These are phyloP conservation scores for Aspergillus sp. DNA, from an alignment of 2,329 filamentous ascomycete genomes.

Conservation along the genomic window DNA sequence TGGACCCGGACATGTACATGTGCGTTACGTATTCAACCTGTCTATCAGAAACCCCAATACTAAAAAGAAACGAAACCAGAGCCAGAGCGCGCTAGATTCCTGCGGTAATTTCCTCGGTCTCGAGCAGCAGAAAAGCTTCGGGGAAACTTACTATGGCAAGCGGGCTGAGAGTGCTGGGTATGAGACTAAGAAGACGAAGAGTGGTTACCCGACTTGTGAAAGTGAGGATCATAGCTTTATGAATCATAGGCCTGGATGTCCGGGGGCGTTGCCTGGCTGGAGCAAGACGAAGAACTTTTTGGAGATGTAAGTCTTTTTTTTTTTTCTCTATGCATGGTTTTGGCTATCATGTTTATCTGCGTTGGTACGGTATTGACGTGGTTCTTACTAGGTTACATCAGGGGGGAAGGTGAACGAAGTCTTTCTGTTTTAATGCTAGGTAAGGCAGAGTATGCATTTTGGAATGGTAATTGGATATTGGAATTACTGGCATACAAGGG, in stretches of 20 bases:
- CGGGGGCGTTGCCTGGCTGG: conserved; percentile 27
- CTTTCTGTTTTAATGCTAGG: not conserved
- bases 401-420: not conserved
- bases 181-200: conserved; percentile 2
- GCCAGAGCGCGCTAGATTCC: conserved; percentile 16
- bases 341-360: no score
- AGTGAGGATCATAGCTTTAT: conserved; percentile 30
- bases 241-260: conserved; percentile 19
- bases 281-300: conserved; percentile 17
- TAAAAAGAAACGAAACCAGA: conserved; percentile 5
- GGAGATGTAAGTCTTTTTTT: conserved; percentile 4
- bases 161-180: conserved; percentile 4
- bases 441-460: not conserved
- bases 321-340: not conserved
- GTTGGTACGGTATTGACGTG: not conserved
- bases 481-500: not conserved
- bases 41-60: no score
- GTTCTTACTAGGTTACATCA: conserved; percentile 1
- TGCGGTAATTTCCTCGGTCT: conserved; percentile 24
- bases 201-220: conserved; percentile 15
- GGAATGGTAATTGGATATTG: not conserved
- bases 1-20: conserved; percentile 19
- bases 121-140: conserved; percentile 21
- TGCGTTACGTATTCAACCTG: conserved; percentile 5
- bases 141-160: conserved; percentile 13